Conservation (phyloP, 352 stramenopile genomes). For the Globisporangium okanoganense region DNA sequence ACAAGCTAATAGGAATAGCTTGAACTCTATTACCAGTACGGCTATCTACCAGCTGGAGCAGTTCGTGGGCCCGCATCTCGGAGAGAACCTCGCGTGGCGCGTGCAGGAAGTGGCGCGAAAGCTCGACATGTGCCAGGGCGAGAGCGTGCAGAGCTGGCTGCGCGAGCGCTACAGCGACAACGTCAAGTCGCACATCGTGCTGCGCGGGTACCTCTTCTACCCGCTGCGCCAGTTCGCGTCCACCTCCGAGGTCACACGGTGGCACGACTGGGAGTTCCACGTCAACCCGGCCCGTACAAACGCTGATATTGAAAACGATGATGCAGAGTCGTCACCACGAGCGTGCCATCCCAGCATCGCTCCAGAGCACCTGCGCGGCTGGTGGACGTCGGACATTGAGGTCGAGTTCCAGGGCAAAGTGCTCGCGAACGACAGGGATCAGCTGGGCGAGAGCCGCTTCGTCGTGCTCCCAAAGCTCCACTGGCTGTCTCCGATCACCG, state of each 20-base stretch:
- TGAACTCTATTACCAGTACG: not conserved
- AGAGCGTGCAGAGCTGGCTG: slow-evolving; percentile 53
- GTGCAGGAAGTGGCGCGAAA: slow-evolving; percentile 67
- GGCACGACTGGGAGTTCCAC: slow-evolving; percentile 47
- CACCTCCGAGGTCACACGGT: slow-evolving; percentile 37
- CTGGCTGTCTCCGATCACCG: slow-evolving; percentile 54
- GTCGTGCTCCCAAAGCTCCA: slow-evolving; percentile 66
- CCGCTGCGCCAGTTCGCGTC: slow-evolving; percentile 41
- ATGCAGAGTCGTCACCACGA: not conserved
- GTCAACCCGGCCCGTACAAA: slow-evolving; percentile 18
- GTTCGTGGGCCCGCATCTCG: slow-evolving; percentile 68
- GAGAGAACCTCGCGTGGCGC: slow-evolving; percentile 70
- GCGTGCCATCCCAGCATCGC: slow-evolving; percentile 28
- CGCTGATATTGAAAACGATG: not conserved
- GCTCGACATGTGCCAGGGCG: slow-evolving; percentile 50
- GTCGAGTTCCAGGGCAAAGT: slow-evolving; percentile 35
- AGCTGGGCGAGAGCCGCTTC: slow-evolving; percentile 41
- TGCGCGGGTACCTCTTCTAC: slow-evolving; percentile 68
- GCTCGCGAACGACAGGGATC: slow-evolving; percentile 22
- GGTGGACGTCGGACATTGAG: slow-evolving; percentile 59
- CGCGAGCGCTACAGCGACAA: slow-evolving; percentile 42
- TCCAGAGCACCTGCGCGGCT: slow-evolving; percentile 46
- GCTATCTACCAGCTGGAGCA: slow-evolving; percentile 41
- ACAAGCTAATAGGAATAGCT: not conserved
- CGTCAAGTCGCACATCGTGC: slow-evolving; percentile 52